Evolutionary conservation across 2,329 filamentous ascomycete species (phyloP).

Genomic region (Exophiala viscosa): DNA sequence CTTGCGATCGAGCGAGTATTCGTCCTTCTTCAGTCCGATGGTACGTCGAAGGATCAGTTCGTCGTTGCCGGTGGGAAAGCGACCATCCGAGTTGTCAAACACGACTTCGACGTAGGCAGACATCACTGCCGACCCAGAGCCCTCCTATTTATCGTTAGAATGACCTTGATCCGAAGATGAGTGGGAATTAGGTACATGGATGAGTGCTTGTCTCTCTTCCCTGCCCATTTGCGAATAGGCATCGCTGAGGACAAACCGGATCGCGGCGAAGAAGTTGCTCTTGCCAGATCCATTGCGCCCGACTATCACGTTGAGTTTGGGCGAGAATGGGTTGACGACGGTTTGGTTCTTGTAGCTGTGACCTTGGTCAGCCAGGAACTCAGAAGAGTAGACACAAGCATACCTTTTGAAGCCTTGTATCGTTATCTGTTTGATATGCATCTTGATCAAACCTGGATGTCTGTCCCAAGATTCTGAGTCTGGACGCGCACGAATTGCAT

Average conservation of each 20-base stretch:
- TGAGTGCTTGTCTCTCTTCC: slow-evolving; percentile 88
- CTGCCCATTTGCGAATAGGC: slow-evolving; percentile 93
- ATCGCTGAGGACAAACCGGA: slow-evolving; percentile 97
- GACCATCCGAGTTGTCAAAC: slow-evolving; percentile 95
- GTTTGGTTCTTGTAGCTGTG: slow-evolving; percentile 97
- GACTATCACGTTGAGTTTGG: slow-evolving; percentile 96
- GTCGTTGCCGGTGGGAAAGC: slow-evolving; percentile 87
- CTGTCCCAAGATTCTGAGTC: no score
- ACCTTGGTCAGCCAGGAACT: not conserved
- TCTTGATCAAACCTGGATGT: slow-evolving; percentile 42
- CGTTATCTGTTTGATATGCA: slow-evolving; percentile 99
- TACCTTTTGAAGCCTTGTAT: slow-evolving; percentile 99
- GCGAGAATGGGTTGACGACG: slow-evolving; percentile 95
- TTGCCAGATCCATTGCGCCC: slow-evolving; percentile 99
- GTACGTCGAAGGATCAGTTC: slow-evolving; percentile 89
- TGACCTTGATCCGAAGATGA: not conserved
- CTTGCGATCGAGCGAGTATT: slow-evolving; percentile 96
- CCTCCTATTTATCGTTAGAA: slow-evolving; percentile 58
- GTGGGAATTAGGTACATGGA: slow-evolving; percentile 61
- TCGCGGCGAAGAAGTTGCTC: slow-evolving; percentile 99
- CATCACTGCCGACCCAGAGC: slow-evolving; percentile 95
- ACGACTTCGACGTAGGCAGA: slow-evolving; percentile 99
- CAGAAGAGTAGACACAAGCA: slow-evolving; percentile 24
- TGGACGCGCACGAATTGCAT: no score
- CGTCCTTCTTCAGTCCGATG: slow-evolving; percentile 96